Evolutionary conservation across 352 stramenopile species (phyloP).

Genomic region (Phytophthora chlamydospora): DNA sequence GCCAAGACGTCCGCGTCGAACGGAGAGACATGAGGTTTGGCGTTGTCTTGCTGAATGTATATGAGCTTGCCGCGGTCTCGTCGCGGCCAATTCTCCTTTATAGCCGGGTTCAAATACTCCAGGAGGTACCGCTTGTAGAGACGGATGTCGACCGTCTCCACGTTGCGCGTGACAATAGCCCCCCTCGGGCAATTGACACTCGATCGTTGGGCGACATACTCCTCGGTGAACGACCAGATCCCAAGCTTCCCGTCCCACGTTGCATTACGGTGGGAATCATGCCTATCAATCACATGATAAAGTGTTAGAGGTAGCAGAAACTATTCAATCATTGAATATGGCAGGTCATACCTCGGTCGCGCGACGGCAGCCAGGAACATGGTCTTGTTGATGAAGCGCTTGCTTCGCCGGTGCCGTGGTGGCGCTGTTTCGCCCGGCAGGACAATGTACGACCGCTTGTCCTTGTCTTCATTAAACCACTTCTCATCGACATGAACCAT

Average conservation of each 20-base stretch:
- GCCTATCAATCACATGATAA: too few relatives aligned
- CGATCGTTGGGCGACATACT: slow-evolving; percentile 7
- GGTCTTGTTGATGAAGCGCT: slow-evolving; percentile 9
- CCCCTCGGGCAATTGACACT: slow-evolving; percentile 22
- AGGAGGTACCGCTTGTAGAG: slow-evolving; percentile 27
- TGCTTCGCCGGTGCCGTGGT: slow-evolving; percentile 3
- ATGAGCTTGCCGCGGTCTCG: slow-evolving; percentile 6
- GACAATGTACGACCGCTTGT: background rate
- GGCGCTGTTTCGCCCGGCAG: background rate
- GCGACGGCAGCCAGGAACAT: too few relatives aligned
- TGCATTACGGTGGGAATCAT: too few relatives aligned
- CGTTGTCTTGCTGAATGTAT: slow-evolving; percentile 38
- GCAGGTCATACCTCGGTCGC: too few relatives aligned
- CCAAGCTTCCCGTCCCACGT: slow-evolving; percentile 18
- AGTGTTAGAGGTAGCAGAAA: too few relatives aligned
- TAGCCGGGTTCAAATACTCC: slow-evolving; percentile 19
- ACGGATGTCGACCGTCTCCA: slow-evolving; percentile 22
- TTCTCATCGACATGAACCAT: slow-evolving; percentile 19
- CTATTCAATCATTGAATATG: too few relatives aligned
- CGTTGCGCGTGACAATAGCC: slow-evolving; percentile 1
- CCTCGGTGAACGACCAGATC: slow-evolving; percentile 30
- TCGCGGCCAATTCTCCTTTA: slow-evolving; percentile 30
- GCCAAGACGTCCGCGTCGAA: slow-evolving; percentile 19
- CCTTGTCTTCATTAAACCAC: slow-evolving; percentile 15
- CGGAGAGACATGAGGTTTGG: slow-evolving; percentile 14